These are phyloP conservation scores for Gnomoniopsis smithogilvyi DNA, from an alignment of 2,329 filamentous ascomycete species.

Conservation along the genomic window DNA sequence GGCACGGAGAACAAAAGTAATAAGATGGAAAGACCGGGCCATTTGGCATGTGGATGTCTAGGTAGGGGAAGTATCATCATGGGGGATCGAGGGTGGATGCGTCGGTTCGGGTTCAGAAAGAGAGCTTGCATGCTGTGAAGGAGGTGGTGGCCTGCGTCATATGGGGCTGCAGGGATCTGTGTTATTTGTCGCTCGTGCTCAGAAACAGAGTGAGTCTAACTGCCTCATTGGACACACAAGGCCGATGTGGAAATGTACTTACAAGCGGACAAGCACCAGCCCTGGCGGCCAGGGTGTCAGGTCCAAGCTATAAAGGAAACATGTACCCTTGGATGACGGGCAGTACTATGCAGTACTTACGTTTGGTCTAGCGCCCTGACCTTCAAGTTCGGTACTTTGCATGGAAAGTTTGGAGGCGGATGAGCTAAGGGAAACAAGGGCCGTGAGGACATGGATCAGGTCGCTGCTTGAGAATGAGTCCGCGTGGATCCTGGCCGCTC, in stretches of 20 bases:
- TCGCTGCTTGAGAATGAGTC: not conserved
- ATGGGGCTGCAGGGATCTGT: conserved; percentile 21
- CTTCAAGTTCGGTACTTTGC: conserved; percentile 2
- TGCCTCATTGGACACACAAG: conserved; percentile 12
- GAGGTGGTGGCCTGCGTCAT: conserved; percentile 30
- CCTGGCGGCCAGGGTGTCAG: conserved; percentile 9
- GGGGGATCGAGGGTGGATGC: conserved; percentile 22
- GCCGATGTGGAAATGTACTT: conserved; percentile 7
- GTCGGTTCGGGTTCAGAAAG: conserved; percentile 26
- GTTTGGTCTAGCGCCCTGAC: conserved; percentile 7
- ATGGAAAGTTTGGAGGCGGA: not conserved
- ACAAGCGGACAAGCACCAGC: conserved; percentile 11
- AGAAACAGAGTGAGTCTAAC: conserved; percentile 10
- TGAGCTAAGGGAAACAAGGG: not conserved
- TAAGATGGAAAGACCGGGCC: conserved; percentile 27
- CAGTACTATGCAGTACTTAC: no score
- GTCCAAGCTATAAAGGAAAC: conserved; percentile 3
- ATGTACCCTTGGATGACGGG: conserved; percentile 7
- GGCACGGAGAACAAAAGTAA: conserved; percentile 28
- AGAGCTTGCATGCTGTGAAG: conserved; percentile 27
- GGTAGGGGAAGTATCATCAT: conserved; percentile 16
- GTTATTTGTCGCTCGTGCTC: conserved; percentile 11
- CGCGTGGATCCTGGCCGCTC: not conserved
- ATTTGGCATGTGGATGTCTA: conserved; percentile 29
- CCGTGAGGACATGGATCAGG: not conserved